phyloP scores from a whole-genome alignment of 2,329 filamentous ascomycete genomes.

The Trichoderma asperellum region DNA sequence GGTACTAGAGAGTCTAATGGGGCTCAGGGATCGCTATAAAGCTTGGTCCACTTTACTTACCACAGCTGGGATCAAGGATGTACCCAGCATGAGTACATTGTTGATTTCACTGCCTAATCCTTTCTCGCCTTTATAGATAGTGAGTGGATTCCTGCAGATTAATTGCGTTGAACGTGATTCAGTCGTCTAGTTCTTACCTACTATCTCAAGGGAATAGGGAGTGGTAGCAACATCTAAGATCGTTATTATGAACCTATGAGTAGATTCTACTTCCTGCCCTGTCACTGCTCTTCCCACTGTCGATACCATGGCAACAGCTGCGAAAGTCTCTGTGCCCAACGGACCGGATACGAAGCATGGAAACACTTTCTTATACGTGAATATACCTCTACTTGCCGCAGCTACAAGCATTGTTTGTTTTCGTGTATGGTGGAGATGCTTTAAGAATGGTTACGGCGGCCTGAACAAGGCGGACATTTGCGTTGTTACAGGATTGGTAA shows the following conservation, averaged over 20 bases:
- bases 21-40: not conserved
- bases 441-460: slow-evolving; percentile 1
- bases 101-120: not conserved
- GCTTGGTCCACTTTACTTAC: slow-evolving; percentile 14
- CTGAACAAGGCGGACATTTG: slow-evolving; percentile 23
- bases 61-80: slow-evolving; percentile 15
- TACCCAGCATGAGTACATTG: not conserved
- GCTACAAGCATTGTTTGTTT: slow-evolving; percentile 2
- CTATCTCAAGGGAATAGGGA: not conserved
- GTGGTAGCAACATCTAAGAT: not conserved
- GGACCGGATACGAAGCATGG: slow-evolving; percentile 21
- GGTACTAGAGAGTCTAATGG: not conserved
- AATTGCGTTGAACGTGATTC: not conserved
- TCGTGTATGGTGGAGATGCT: slow-evolving; percentile 23
- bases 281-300: not conserved
- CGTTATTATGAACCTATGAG: not conserved
- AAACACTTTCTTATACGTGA: slow-evolving; percentile 17
- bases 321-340: not conserved
- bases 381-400: slow-evolving; percentile 14
- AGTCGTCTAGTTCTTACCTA: not conserved
- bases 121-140: slow-evolving; percentile 5
- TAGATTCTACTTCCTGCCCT: not conserved
- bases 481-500: slow-evolving; percentile 21
- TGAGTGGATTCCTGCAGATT: slow-evolving; percentile 1
- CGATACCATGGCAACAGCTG: not conserved